Evolutionary conservation across 352 stramenopile genomes (phyloP).

Genomic region (Pythium grandisporangium): DNA sequence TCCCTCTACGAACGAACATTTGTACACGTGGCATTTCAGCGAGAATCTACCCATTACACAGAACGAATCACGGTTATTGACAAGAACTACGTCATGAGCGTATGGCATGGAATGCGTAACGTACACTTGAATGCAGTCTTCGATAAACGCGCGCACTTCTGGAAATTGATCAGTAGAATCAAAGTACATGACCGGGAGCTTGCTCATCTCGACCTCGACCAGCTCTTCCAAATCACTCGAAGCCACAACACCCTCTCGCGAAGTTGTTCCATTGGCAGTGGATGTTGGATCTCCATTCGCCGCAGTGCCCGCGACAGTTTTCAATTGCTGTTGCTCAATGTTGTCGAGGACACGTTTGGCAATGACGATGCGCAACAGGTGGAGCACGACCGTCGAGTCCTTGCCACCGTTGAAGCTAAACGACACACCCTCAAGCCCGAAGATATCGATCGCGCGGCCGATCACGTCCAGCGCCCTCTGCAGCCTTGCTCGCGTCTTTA

Average conservation of each 20-base stretch:
- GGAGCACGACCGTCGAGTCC: conserved; percentile 88
- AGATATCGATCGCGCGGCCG: conserved; percentile 74
- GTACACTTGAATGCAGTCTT: conserved; percentile 48
- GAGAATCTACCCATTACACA: conserved; percentile 16
- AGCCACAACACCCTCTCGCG: conserved; percentile 40
- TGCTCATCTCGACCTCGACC: conserved; percentile 29
- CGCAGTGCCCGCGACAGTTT: background rate
- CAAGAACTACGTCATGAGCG: too few relatives aligned
- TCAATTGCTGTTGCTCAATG: conserved; percentile 8
- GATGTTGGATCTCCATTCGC: too few relatives aligned
- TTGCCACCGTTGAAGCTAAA: conserved; percentile 93
- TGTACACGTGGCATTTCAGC: conserved; percentile 71
- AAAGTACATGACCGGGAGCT: conserved; percentile 93
- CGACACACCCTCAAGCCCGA: conserved; percentile 58
- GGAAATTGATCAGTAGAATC: conserved; percentile 93
- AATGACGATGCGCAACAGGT: conserved; percentile 79
- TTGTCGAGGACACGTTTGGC: conserved; percentile 61
- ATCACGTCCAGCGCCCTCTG: conserved; percentile 68
- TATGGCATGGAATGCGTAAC: too few relatives aligned
- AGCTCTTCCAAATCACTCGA: conserved; percentile 40
- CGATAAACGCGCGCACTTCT: conserved; percentile 86
- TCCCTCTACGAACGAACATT: conserved; percentile 90
- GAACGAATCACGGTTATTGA: background rate
- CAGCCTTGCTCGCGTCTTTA: conserved; percentile 30
- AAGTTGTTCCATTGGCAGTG: conserved; percentile 45